These are phyloP conservation scores for Rhizopus delemar DNA, from an alignment of 371 early-diverging fungal species.

Conservation along the genomic window DNA sequence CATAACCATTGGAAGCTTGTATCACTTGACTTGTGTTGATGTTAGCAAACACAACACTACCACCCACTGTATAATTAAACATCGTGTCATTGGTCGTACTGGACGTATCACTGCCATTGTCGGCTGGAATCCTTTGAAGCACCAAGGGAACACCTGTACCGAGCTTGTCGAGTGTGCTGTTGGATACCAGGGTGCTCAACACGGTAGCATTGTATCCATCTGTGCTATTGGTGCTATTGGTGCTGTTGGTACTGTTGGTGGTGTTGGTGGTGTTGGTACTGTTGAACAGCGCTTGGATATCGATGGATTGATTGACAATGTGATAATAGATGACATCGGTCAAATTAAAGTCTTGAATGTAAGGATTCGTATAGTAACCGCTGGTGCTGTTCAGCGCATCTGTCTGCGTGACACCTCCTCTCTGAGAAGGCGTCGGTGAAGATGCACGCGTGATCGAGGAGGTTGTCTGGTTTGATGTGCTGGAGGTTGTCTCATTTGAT, in stretches of 20 bases:
- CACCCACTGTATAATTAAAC: slow-evolving; percentile 15
- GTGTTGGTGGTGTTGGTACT: not conserved
- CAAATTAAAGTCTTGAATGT: slow-evolving; percentile 12
- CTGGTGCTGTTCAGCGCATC: not conserved
- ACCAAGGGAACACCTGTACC: slow-evolving; percentile 27
- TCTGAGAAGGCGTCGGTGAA: not conserved
- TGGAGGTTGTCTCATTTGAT: not conserved
- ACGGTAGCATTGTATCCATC: slow-evolving; percentile 2
- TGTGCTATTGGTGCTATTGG: not conserved
- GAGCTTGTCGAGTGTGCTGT: slow-evolving; percentile 23
- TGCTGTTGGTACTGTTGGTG: not conserved
- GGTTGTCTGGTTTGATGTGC: not conserved
- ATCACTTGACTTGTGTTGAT: slow-evolving; percentile 25
- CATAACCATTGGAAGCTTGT: slow-evolving; percentile 37
- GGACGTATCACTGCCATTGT: slow-evolving; percentile 5
- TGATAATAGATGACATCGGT: slow-evolving; percentile 37
- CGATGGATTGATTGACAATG: slow-evolving; percentile 30
- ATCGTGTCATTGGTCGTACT: not conserved
- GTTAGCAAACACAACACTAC: slow-evolving; percentile 23
- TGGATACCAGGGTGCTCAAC: slow-evolving; percentile 27
- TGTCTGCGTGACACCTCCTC: not conserved
- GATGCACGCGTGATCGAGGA: not conserved
- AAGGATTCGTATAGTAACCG: not conserved
- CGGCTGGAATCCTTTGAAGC: slow-evolving; percentile 21
- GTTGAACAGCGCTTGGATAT: not conserved